phyloP scores from a whole-genome alignment of 108 stramenopile genomes.

The Cyclotella atomus region DNA sequence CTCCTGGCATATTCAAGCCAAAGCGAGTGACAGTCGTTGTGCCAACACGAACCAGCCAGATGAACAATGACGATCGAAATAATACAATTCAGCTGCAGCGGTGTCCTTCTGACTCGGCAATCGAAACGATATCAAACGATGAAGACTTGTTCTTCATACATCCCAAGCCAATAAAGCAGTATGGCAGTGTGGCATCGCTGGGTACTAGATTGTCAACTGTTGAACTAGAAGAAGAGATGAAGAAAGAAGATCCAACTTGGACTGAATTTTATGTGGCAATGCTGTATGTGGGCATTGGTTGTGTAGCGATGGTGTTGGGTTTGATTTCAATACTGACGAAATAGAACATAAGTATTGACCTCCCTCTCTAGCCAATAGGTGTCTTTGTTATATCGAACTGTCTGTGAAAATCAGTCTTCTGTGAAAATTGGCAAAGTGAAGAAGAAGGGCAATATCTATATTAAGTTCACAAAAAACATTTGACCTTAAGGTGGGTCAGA shows the following conservation, averaged over 20 bases:
- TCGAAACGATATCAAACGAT: neutral
- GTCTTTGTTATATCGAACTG: too few relatives aligned
- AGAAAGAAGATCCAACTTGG: constrained; percentile 22
- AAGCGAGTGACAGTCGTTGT: constrained; percentile 20
- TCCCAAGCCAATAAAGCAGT: neutral
- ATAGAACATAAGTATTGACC: neutral
- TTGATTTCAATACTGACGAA: constrained; percentile 50
- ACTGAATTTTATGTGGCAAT: constrained; percentile 74
- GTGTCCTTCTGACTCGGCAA: neutral
- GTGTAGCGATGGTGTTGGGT: constrained; percentile 69
- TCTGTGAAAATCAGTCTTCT: too few relatives aligned
- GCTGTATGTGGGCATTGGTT: constrained; percentile 62
- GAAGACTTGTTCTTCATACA: neutral
- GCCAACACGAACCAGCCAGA: neutral
- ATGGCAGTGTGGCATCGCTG: neutral
- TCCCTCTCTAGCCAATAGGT: neutral
- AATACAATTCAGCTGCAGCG: too few relatives aligned
- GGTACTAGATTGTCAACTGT: neutral
- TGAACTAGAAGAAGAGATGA: constrained; percentile 24
- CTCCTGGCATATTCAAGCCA: constrained; percentile 45
- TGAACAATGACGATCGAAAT: too few relatives aligned
- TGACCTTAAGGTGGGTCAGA: too few relatives aligned
- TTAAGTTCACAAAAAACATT: too few relatives aligned
- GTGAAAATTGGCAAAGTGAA: too few relatives aligned
- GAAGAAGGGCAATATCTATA: too few relatives aligned